A percentile compares a stretch with the other conserved stretches of the same genome.
Evolutionary conservation across 2,329 filamentous ascomycete species (phyloP).

Genomic region (Zopfia rhizophila): DNA sequence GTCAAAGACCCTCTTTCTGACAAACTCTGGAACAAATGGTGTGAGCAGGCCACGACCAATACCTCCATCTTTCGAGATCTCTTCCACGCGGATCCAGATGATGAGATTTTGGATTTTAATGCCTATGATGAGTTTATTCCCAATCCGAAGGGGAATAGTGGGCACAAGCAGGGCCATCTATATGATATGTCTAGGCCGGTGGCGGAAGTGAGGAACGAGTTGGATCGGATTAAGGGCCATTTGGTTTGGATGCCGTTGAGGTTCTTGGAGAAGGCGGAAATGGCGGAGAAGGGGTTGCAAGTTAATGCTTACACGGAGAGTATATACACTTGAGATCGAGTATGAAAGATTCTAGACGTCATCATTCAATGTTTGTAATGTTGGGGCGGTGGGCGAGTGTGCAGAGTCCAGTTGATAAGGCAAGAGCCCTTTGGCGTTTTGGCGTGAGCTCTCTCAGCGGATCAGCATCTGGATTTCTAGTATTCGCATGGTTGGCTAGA

Average conservation of each 20-base stretch:
- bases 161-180: constrained; percentile 80
- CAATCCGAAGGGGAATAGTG: constrained; percentile 66
- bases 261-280: constrained; percentile 83
- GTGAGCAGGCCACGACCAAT: constrained; percentile 72
- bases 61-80: constrained; percentile 80
- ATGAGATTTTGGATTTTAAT: constrained; percentile 87
- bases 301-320: constrained; percentile 89
- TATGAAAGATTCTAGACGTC: no score
- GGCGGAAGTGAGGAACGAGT: constrained; percentile 76
- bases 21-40: constrained; percentile 74
- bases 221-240: constrained; percentile 86
- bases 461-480: no score
- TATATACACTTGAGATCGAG: constrained; percentile 75
- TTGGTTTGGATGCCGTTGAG: constrained; percentile 95
- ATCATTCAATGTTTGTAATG: no score
- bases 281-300: constrained; percentile 89
- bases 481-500: no score
- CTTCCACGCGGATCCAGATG: constrained; percentile 90
- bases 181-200: constrained; percentile 75
- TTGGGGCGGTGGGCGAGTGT: no score
- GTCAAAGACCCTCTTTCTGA: constrained; percentile 69
- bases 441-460: no score
- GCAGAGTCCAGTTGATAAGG: no score
- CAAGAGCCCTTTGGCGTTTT: no score
- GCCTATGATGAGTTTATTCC: constrained; percentile 84